phyloP scores from a whole-genome alignment of 768 basidiomycete genomes.

The Hypholoma fasciculare region DNA sequence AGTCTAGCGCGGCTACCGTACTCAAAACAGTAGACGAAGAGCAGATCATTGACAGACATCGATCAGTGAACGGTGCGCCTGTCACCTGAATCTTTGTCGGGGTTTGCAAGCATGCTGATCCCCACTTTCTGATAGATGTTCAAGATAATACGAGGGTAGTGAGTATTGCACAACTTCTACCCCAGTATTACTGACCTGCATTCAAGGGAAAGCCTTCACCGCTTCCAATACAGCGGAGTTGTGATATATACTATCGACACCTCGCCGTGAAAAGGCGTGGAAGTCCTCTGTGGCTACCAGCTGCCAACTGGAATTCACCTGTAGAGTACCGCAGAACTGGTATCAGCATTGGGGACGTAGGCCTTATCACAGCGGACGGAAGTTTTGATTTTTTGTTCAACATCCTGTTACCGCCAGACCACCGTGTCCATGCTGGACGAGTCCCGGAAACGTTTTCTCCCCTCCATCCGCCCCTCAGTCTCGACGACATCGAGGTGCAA shows the following conservation, averaged over 20 bases:
- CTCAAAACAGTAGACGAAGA: too few species aligned
- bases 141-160: too few species aligned
- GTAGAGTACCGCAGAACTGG: constrained; percentile 12
- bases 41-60: too few species aligned
- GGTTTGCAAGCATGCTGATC: too few species aligned
- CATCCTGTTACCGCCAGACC: constrained; percentile 11
- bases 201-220: too few species aligned
- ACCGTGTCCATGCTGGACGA: constrained; percentile 10
- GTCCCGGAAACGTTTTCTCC: constrained; percentile 14
- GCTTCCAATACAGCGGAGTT: background rate
- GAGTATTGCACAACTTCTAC: too few species aligned
- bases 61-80: too few species aligned
- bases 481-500: constrained; percentile 5
- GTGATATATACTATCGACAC: constrained; percentile 18
- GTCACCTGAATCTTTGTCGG: too few species aligned
- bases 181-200: too few species aligned
- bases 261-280: constrained; percentile 16
- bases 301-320: constrained; percentile 11
- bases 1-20: too few species aligned
- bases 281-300: constrained; percentile 17
- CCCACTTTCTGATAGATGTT: too few species aligned
- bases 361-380: constrained; percentile 14
- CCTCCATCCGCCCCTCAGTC: background rate
- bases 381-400: constrained; percentile 21
- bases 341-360: constrained; percentile 19